Evolutionary conservation across 768 basidiomycete species (phyloP), one percentile per base, ranked within the genome.

Genomic region (Termitomyces eurrhizus): DNA sequence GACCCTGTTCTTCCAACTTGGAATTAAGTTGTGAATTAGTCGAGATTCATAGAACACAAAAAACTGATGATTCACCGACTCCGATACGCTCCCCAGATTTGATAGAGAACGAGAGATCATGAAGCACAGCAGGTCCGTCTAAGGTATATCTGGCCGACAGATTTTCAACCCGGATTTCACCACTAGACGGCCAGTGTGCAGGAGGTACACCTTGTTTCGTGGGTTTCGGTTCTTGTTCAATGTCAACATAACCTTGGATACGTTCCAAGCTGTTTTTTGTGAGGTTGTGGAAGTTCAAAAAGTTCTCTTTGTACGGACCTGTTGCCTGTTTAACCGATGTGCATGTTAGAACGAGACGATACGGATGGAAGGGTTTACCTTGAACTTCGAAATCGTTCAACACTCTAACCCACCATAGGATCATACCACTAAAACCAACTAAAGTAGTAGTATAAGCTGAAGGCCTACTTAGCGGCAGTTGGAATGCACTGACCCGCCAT

Each of bases 131-230:
- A 1, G 85, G 86, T 29, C 77, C 75, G 52, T 67, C 74, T 68
- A 64, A 80, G 76, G 84, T 81, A 69, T 88, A 88, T 39, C 75
- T 73, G 24, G 86, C 86, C 12, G 78, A 80, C 3, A 88, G 69
- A 18, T 81, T 80, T 57, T 85, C 80, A 3, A 83, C 80, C 7
- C 74, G 69, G 39, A 89, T 74, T 32, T 78, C 73, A 12, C 87
- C 87, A 16, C 80, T 82, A 11, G 81, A 74, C 0, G 87, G 87
- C 87, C 88, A 89, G 60, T 84, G 78, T 0, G 87, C 86, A 2
- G 88, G 86, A 3, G 87, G 87, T 41, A 73, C 70, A 45, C 81
- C 80, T 11, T 67, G 59, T n/a, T 70, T 59, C 0, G 74, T 74
- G 3, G 77, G 59, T 58, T 73, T 69, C 5, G 77, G 77, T 67